Evolutionary conservation across 805 yeast species (phyloP).

Genomic region (Pichia sporocuriosa): DNA sequence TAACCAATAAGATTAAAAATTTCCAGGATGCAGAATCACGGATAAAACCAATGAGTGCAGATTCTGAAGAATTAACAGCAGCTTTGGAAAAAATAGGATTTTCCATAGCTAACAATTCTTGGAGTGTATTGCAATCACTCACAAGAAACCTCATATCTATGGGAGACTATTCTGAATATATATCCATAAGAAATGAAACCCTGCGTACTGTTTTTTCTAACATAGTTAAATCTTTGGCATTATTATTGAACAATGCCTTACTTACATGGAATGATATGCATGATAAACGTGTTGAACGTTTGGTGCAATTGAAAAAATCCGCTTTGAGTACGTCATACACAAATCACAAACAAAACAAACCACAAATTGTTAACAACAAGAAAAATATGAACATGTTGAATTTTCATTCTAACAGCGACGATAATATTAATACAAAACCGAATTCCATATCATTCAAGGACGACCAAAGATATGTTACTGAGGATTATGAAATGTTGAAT

Average conservation of each 20-base stretch:
- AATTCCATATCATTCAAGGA: no score
- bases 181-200: slow-evolving; percentile 31
- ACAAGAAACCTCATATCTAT: slow-evolving; percentile 26
- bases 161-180: slow-evolving; percentile 33
- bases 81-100: slow-evolving; percentile 3
- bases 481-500: slow-evolving; percentile 31
- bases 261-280: slow-evolving; percentile 43
- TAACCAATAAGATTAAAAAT: slow-evolving; percentile 20
- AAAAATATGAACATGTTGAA: not conserved
- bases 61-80: slow-evolving; percentile 2
- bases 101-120: slow-evolving; percentile 1
- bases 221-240: slow-evolving; percentile 41
- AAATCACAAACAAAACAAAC: not conserved
- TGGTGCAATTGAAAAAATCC: slow-evolving; percentile 32
- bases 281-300: slow-evolving; percentile 39
- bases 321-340: slow-evolving; percentile 18
- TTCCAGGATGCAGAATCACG: slow-evolving; percentile 16
- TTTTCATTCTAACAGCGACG: not conserved
- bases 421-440: not conserved
- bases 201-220: slow-evolving; percentile 41
- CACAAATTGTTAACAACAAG: not conserved
- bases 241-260: slow-evolving; percentile 37
- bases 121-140: slow-evolving; percentile 37
- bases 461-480: slow-evolving; percentile 21
- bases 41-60: not conserved